phyloP scores from a whole-genome alignment of 2,329 filamentous ascomycete species.

The Ramichloridium luteum region DNA sequence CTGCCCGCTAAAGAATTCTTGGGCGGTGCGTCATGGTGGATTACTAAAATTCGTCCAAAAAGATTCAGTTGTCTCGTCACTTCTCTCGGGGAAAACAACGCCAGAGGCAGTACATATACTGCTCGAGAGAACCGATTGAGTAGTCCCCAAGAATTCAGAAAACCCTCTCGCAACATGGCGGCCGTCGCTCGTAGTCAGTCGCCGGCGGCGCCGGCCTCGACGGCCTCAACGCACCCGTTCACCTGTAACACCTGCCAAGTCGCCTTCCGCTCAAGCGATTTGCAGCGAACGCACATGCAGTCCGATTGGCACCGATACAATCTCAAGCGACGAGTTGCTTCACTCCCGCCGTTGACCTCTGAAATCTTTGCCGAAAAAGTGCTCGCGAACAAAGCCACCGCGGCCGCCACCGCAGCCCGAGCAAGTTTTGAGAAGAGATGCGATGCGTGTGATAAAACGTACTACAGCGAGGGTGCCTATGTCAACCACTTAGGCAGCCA shows the following conservation, averaged over 20 bases:
- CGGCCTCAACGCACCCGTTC: conserved; percentile 59
- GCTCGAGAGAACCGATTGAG: no score
- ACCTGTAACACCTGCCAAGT: conserved; percentile 98
- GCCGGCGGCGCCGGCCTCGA: conserved; percentile 8
- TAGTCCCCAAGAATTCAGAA: no score
- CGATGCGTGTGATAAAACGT: conserved; percentile 74
- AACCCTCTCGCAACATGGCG: conserved; percentile 15
- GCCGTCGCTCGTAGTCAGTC: conserved; percentile 10
- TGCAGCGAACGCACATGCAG: conserved; percentile 93
- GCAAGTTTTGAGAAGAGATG: conserved; percentile 80
- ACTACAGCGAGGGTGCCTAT: conserved; percentile 93
- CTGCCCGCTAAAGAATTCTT: no score
- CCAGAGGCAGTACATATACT: no score
- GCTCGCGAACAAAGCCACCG: conserved; percentile 72
- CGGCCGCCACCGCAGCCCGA: conserved; percentile 73
- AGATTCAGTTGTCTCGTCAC: no score
- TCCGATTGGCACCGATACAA: conserved; percentile 88
- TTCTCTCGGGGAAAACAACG: no score
- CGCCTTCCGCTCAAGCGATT: conserved; percentile 84
- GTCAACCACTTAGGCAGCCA: conserved; percentile 83
- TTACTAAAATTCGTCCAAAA: no score
- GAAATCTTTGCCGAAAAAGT: conserved; percentile 95
- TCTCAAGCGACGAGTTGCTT: conserved; percentile 84
- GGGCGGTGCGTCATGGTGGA: no score
- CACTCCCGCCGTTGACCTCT: conserved; percentile 77